Base-by-base conservation (phyloP, 1,284 basidiomycete species). In the Tilletia caries region DNA sequence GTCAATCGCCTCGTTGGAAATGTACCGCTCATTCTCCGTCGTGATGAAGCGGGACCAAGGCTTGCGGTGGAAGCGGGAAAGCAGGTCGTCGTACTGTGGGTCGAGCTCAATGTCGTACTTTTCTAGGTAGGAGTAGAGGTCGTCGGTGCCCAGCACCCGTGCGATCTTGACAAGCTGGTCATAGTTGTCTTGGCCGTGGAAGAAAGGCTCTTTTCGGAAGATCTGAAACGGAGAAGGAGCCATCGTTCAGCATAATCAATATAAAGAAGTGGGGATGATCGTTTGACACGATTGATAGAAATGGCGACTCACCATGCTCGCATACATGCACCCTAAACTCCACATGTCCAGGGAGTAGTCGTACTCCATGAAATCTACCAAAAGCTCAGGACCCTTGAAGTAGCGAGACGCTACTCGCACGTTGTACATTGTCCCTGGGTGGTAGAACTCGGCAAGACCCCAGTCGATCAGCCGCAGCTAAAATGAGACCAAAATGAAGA, bases 121-220 rank as follows among this genome's bases (percentile, higher is more conserved):
- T 64, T 84, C 84, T 58, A 85, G 74, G 69, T 85, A 85, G 65
- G 89, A 87, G 83, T 93, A 96, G 25, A 98, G 86, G 79, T 95
- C 95, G 77, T 98, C 95, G 4, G 95, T 98, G 25, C 95, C 95
- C 67, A 98, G 88, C 64, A 98, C 95, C 85, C 97, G 97, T 70
- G 93, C 91, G 75, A 98, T 98, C 86, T 97, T 98, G 80, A 98
- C 95, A 65, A 98, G 86, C 83, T 98, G 95, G 85, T 98, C 96
- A 82, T 95, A 96, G 84, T 98, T 98, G 85, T 98, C 95, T 83
- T 97, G 95, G 15, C 95, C 95, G 82, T 98, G 95, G 89, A 98
- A 98, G 87, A 98, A 96, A 15, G 95, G 95, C 83, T 98, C 95
- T 85, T 98, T 98, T 76, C 95, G 89, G 89, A 98, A 98, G 82